These are phyloP conservation scores for Amphirosellinia nigrospora DNA, from an alignment of 495 filamentous ascomycete genomes.

Conservation along the genomic window DNA sequence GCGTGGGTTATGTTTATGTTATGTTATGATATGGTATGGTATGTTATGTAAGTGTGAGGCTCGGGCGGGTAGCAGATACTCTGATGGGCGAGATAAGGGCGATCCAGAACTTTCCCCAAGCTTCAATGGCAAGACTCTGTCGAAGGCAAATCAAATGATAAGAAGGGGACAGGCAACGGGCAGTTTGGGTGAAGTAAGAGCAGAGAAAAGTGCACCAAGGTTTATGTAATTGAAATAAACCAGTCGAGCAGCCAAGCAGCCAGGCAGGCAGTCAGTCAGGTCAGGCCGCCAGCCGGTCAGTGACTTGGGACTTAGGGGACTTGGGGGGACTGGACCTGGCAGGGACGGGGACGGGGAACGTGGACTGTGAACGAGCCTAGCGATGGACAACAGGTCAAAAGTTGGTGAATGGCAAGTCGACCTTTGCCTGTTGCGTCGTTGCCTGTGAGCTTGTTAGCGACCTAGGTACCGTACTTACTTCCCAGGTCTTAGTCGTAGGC, in stretches of 20 bases:
- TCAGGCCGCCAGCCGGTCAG: no score
- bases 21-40: no score
- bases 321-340: background rate
- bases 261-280: slow-evolving; percentile 34
- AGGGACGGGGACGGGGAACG: background rate
- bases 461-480: no score
- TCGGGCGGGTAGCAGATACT: slow-evolving; percentile 34
- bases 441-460: background rate
- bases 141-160: slow-evolving; percentile 40
- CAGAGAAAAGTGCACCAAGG: slow-evolving; percentile 52
- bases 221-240: slow-evolving; percentile 62
- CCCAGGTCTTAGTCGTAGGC: no score
- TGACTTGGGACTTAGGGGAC: background rate
- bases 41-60: slow-evolving; percentile 50
- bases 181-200: slow-evolving; percentile 54
- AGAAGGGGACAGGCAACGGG: slow-evolving; percentile 46
- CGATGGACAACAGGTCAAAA: slow-evolving; percentile 7
- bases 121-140: slow-evolving; percentile 32
- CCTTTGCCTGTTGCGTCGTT: slow-evolving; percentile 12
- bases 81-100: slow-evolving; percentile 31
- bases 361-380: background rate
- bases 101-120: slow-evolving; percentile 31
- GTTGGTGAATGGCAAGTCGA: background rate
- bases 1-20: slow-evolving; percentile 51
- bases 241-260: slow-evolving; percentile 20